phyloP scores from a whole-genome alignment of 495 filamentous ascomycete genomes.

The Trichocladium uniseriatum region DNA sequence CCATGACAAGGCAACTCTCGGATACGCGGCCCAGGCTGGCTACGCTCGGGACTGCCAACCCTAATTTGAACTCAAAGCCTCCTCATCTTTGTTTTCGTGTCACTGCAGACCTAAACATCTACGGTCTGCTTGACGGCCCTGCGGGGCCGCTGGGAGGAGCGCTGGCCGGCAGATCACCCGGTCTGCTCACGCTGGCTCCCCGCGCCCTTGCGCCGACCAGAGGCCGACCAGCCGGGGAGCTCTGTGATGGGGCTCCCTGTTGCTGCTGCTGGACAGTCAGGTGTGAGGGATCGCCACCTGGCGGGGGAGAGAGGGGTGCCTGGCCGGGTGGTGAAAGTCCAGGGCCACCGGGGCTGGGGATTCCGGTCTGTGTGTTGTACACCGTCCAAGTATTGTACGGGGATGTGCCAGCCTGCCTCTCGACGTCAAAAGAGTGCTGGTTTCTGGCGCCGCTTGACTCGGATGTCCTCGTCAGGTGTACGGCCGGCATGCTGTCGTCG shows the following conservation, averaged over 20 bases:
- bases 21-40: no score
- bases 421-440: slow-evolving; percentile 23
- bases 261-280: no score
- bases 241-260: no score
- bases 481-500: slow-evolving; percentile 10
- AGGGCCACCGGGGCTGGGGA: background rate
- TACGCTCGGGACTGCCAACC: no score
- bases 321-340: background rate
- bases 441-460: slow-evolving; percentile 1
- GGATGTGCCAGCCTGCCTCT: slow-evolving; percentile 20
- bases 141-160: background rate
- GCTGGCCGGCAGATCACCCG: background rate
- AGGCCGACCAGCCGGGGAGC: no score
- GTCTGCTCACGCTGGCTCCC: background rate
- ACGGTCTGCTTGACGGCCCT: background rate
- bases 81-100: no score
- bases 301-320: no score
- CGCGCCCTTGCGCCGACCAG: background rate
- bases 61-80: no score
- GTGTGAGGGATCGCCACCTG: no score
- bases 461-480: slow-evolving; percentile 29
- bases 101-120: no score
- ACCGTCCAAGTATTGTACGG: slow-evolving; percentile 15
- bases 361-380: background rate
- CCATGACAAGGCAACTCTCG: no score